phyloP scores from a whole-genome alignment of 2,329 filamentous ascomycete species.

The Nigrospora osmanthi region DNA sequence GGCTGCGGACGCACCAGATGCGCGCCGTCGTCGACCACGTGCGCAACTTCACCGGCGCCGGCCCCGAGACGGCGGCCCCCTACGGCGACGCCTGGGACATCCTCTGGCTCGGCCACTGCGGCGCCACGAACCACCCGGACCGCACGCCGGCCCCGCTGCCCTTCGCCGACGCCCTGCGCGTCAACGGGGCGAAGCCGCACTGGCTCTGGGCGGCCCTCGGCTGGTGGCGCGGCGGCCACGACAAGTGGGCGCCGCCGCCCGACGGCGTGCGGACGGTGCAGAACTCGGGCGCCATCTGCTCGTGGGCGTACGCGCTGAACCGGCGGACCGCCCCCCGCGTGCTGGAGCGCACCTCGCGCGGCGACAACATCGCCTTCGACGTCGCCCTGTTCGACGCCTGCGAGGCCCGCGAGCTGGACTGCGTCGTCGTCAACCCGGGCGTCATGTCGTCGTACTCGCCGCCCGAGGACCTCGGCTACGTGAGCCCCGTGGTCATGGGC shows the following conservation, averaged over 20 bases:
- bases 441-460: slow-evolving; percentile 25
- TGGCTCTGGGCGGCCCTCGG: neutral
- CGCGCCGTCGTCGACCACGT: slow-evolving; percentile 19
- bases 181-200: neutral
- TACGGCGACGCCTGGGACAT: slow-evolving; percentile 24
- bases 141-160: neutral
- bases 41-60: slow-evolving; percentile 15
- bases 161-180: neutral
- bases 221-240: neutral
- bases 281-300: slow-evolving; percentile 16
- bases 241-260: neutral
- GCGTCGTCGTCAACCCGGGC: slow-evolving; percentile 27
- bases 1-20: slow-evolving; percentile 20
- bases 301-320: slow-evolving; percentile 21
- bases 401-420: slow-evolving; percentile 17
- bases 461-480: slow-evolving; percentile 12
- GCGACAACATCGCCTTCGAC: slow-evolving; percentile 24
- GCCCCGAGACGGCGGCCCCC: slow-evolving; percentile 7
- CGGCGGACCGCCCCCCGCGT: slow-evolving; percentile 22
- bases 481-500: slow-evolving; percentile 9
- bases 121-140: slow-evolving; percentile 17
- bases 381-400: slow-evolving; percentile 23
- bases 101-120: slow-evolving; percentile 30
- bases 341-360: slow-evolving; percentile 16
- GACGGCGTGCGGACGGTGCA: slow-evolving; percentile 17